Evolutionary conservation across 495 filamentous ascomycete species (phyloP), one percentile per base, ranked within the genome.

Genomic region (Neurospora hispaniola): DNA sequence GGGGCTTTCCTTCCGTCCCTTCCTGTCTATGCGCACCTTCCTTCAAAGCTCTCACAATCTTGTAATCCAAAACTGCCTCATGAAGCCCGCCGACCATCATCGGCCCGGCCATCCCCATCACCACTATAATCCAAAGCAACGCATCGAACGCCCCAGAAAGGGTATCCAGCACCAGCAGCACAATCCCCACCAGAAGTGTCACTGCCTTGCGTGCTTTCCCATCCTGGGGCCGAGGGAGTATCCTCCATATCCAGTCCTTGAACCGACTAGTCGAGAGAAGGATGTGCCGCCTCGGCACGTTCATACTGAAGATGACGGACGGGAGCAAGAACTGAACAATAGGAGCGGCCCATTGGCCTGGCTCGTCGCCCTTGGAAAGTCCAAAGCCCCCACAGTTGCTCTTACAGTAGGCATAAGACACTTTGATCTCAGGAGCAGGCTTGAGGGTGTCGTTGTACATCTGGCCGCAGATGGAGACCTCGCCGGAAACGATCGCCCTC

Each of bases 51-150:
- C n/a, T 40, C 41, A 70, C 38, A 39, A 46, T 42, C 41, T 70
- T 39, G n/a, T 42, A 41, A 35, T 73, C 42, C 9, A 71, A 12
- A 14, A 54, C 20, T 0, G 72, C 72, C 31, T 73, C 72, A n/a
- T 73, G 44, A 9, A 73, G 70, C 14, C 72, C 72, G 0, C 39
- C 44, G 0, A 72, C 31, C 69, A 72, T 73, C 72, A 73, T 73
- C 11, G 72, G 72, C 0, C 42, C 69, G 4, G 72, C 72, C 69
- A 59, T 72, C 41, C 31, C 39, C 42, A 73, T 46, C 27, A 73
- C 40, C 11, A 72, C 41, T 4, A 72, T n/a, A 10, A 73, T 71
- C 72, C 72, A 73, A 39, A 73, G 16, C 35, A 73, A 38, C 0
- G 43, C 62, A 18, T 73, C 44, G 11, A 73, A 31, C 16, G 20